A percentile compares a stretch with the other conserved stretches of the same genome.
phyloP scores from a whole-genome alignment of 2,329 filamentous ascomycete genomes.

The Penicillium palitans region DNA sequence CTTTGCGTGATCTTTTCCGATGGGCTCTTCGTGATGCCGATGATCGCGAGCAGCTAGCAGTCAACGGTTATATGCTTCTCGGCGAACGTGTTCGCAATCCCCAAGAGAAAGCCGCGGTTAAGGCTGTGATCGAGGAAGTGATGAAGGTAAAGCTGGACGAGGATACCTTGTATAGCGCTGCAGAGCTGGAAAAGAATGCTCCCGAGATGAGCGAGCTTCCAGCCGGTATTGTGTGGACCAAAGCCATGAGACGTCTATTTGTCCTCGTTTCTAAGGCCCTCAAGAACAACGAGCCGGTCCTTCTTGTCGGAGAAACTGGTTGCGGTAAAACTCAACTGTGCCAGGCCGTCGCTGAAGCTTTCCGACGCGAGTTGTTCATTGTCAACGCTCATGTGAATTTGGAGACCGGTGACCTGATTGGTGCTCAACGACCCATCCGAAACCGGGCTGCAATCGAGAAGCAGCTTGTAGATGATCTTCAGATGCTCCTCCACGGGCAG shows the following conservation, averaged over 20 bases:
- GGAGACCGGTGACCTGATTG: constrained; percentile 95
- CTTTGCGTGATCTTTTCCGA: constrained; percentile 88
- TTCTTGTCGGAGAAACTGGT: constrained; percentile 93
- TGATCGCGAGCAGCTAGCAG: constrained; percentile 81
- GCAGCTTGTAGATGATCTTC: constrained; percentile 63
- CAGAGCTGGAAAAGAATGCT: constrained; percentile 57
- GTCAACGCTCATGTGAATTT: constrained; percentile 98
- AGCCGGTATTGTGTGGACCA: constrained; percentile 78
- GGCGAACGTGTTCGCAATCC: constrained; percentile 91
- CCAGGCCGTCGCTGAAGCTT: constrained; percentile 82
- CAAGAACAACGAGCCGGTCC: constrained; percentile 85
- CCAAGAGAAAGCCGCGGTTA: constrained; percentile 82
- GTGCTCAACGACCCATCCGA: constrained; percentile 85
- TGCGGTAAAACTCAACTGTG: constrained; percentile 98
- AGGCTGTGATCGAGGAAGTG: constrained; percentile 81
- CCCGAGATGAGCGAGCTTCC: constrained; percentile 41
- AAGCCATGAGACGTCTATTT: constrained; percentile 88
- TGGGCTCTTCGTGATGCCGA: constrained; percentile 88
- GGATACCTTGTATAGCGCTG: constrained; percentile 67
- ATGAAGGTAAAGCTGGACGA: constrained; percentile 84
- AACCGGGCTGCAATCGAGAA: constrained; percentile 75
- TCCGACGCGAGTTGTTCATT: constrained; percentile 74
- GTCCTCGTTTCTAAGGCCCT: constrained; percentile 85
- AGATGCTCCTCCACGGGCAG: constrained; percentile 43
- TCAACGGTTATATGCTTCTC: constrained; percentile 94